Conservation (phyloP, 2,329 filamentous ascomycete genomes). For the Rhynchosporium secalis region DNA sequence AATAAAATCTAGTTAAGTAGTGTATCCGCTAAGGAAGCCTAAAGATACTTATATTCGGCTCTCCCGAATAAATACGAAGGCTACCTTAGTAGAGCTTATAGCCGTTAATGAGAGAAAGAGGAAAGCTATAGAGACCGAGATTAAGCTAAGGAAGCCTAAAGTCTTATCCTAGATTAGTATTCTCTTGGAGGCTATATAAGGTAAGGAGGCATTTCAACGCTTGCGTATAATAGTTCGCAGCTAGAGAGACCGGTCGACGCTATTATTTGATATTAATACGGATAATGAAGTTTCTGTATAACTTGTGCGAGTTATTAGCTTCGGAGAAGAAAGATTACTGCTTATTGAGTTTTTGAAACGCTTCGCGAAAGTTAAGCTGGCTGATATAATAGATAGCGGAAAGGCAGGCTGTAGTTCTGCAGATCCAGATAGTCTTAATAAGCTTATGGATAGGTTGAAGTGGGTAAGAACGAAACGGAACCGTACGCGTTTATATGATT, state of each 20-base stretch:
- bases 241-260: conserved; percentile 17
- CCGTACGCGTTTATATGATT: conserved; percentile 10
- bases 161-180: conserved; percentile 10
- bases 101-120: conserved; percentile 10
- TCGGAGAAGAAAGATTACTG: conserved; percentile 15
- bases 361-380: conserved; percentile 15
- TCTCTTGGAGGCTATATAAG: conserved; percentile 13
- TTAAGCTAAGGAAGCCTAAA: conserved; percentile 13
- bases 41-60: neutral
- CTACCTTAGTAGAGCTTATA: conserved; percentile 1
- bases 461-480: conserved; percentile 12
- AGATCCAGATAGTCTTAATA: conserved; percentile 13
- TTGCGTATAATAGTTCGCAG: conserved; percentile 10
- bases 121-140: conserved; percentile 11
- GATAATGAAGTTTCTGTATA: conserved; percentile 6
- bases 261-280: conserved; percentile 13
- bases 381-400: conserved; percentile 15
- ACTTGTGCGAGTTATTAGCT: conserved; percentile 14
- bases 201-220: conserved; percentile 18
- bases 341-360: conserved; percentile 18
- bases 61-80: neutral
- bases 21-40: conserved; percentile 5
- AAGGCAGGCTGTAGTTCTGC: conserved; percentile 13
- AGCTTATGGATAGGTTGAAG: conserved; percentile 16
- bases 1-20: conserved; percentile 7